phyloP scores from a whole-genome alignment of 2,329 filamentous ascomycete genomes.

The Ophiostoma angusticollis region DNA sequence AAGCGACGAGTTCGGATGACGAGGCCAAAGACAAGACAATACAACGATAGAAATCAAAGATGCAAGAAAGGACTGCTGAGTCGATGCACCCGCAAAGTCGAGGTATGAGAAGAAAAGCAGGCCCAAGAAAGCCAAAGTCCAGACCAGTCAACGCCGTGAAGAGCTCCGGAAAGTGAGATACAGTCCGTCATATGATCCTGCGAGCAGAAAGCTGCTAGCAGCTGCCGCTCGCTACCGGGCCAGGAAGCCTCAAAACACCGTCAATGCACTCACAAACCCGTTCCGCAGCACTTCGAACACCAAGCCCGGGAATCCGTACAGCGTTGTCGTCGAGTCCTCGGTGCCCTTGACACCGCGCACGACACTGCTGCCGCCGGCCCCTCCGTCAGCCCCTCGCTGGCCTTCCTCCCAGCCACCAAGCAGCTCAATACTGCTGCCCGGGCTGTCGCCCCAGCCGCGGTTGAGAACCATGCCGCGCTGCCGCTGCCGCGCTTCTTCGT shows the following conservation, averaged over 20 bases:
- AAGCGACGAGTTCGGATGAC: too few relatives aligned
- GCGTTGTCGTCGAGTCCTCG: constrained; percentile 57
- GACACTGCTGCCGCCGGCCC: constrained; percentile 18
- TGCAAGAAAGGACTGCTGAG: too few relatives aligned
- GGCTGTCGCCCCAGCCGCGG: constrained; percentile 81
- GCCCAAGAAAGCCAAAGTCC: too few relatives aligned
- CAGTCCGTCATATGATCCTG: too few relatives aligned
- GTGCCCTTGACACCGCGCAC: constrained; percentile 39
- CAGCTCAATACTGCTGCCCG: constrained; percentile 77
- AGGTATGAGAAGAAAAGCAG: too few relatives aligned
- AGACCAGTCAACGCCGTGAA: too few relatives aligned
- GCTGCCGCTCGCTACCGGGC: too few relatives aligned
- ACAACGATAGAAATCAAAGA: too few relatives aligned
- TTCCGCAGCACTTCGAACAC: constrained; percentile 95
- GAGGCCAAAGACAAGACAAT: too few relatives aligned
- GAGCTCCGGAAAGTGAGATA: too few relatives aligned
- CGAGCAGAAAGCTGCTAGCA: too few relatives aligned
- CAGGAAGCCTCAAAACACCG: constrained; percentile 60
- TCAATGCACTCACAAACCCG: constrained; percentile 76
- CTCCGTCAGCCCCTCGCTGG: constrained; percentile 28
- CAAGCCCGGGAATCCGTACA: constrained; percentile 88
- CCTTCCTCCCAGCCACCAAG: constrained; percentile 67
- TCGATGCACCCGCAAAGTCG: too few relatives aligned
- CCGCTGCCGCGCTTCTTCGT: constrained; percentile 35
- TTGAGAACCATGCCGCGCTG: constrained; percentile 79